phyloP scores from a whole-genome alignment of 2,329 filamentous ascomycete species.

The Xylariales sp. region DNA sequence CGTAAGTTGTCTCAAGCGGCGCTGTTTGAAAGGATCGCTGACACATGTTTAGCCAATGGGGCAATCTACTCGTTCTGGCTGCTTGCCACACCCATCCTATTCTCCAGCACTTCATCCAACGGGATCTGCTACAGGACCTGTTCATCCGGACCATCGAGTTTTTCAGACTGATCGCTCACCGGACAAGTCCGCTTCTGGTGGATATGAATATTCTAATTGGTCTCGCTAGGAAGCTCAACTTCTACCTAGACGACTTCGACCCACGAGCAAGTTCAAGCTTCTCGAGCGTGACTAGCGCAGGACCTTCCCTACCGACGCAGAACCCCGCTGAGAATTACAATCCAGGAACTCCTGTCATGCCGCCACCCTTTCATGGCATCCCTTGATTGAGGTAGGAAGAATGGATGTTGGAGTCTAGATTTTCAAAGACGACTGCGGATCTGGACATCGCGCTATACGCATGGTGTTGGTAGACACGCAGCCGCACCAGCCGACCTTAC shows the following conservation, averaged over 20 bases:
- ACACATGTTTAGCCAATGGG: conserved; percentile 71
- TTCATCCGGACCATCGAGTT: conserved; percentile 73
- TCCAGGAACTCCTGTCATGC: conserved; percentile 16
- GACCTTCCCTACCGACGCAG: conserved; percentile 17
- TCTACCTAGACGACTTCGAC: conserved; percentile 32
- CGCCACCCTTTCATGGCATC: conserved; percentile 3
- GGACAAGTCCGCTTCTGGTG: conserved; percentile 67
- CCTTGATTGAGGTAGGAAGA: no score
- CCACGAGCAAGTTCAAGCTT: conserved; percentile 34
- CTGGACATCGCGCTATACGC: conserved; percentile 6
- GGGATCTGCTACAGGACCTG: conserved; percentile 51
- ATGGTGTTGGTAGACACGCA: no score
- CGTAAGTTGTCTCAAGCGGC: conserved; percentile 58
- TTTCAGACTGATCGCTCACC: conserved; percentile 62
- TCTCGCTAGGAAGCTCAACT: conserved; percentile 37
- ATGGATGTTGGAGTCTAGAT: conserved; percentile 9
- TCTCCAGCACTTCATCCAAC: conserved; percentile 54
- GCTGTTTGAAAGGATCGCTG: conserved; percentile 14
- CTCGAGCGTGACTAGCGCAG: conserved; percentile 31
- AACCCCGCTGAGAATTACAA: conserved; percentile 15
- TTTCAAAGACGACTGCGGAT: conserved; percentile 12
- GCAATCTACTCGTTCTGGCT: conserved; percentile 86
- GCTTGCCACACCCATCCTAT: conserved; percentile 68
- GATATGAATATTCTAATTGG: conserved; percentile 71
- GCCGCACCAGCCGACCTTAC: no score